These are phyloP conservation scores for Biancaea sappan DNA, from an alignment of 306 rosid species.

Conservation along the genomic window DNA sequence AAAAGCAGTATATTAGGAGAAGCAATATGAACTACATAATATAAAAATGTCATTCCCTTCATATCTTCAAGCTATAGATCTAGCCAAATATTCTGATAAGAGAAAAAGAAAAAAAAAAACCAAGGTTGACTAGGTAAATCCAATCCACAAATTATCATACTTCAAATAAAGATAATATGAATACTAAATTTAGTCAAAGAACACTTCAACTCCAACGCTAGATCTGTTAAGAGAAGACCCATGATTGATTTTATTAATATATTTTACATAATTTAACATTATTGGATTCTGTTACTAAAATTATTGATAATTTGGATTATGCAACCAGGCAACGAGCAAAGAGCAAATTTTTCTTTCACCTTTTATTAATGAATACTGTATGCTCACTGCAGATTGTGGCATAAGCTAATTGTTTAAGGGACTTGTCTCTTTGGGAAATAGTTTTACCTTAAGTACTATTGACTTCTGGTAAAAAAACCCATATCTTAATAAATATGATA, in stretches of 20 bases:
- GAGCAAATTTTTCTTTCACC: too few species aligned
- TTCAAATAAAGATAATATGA: constrained; percentile 2
- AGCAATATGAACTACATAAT: not conserved
- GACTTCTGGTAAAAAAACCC: not conserved
- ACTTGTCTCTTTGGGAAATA: too few species aligned
- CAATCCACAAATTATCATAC: not conserved
- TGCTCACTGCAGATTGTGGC: too few species aligned
- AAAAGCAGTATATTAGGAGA: not conserved
- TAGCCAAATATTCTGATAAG: not conserved
- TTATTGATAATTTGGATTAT: too few species aligned
- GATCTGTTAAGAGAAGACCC: not conserved
- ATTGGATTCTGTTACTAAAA: not conserved
- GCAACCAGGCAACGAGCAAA: too few species aligned
- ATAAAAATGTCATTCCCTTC: not conserved
- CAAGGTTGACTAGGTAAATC: not conserved
- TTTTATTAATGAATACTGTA: too few species aligned
- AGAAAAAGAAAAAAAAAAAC: not conserved
- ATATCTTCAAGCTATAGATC: not conserved
- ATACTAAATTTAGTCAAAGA: not conserved
- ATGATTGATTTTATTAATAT: not conserved
- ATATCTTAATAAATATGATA: not conserved
- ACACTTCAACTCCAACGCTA: not conserved
- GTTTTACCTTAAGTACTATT: not conserved
- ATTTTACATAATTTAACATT: not conserved
- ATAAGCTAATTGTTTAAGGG: too few species aligned